Base-by-base conservation (phyloP, 345 rosid species). In the Eucalyptus sp. region DNA sequence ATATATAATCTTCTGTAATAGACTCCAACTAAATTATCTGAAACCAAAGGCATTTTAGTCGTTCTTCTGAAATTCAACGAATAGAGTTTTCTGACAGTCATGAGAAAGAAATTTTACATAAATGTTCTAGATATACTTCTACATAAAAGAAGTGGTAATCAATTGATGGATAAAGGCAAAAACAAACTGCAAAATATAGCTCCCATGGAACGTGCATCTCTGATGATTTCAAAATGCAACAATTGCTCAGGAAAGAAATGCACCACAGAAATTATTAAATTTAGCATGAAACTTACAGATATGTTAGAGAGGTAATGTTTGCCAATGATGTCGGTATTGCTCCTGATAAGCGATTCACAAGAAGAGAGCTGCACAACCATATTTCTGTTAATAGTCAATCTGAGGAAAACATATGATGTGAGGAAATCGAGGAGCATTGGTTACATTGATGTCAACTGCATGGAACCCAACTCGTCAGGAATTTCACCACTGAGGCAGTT, bases 391-490 rank as follows among this genome's bases (percentile, higher is more conserved):
- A 20, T 50, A 33, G 33, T 31, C 37, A 49, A 58, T 44, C 22
- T n/a, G 11, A 18, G 52, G n/a, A 13, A 27, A 50, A 8, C 24
- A 76, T 46, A 18, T 29, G 86, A 58, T 16, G 22, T 4, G 29
- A 44, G 56, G 66, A 60, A 79, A 66, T 41, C 11, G 20, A 86
- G 29, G 51, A 79, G 66, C 2, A 81, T n/a, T 90, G 31, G 15
- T 88, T 64, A 92, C 94, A 92, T 86, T 15, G 43, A 80, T 27
- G 89, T 87, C 92, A 92, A 88, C 62, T 88, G 90, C 87, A 88
- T 29, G 49, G 94, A 88, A 89, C 92, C 88, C 95, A 94, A 93
- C 89, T 93, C 92, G 37, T n/a, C 89, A 4, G 96, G 96, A 90
- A 94, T 91, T 79, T 91, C 71, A 64, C 96, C 94, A 50, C 85